Evolutionary conservation across 495 filamentous ascomycete species (phyloP), one percentile per base, ranked within the genome.

Genomic region (Aspergillus avenaceus): DNA sequence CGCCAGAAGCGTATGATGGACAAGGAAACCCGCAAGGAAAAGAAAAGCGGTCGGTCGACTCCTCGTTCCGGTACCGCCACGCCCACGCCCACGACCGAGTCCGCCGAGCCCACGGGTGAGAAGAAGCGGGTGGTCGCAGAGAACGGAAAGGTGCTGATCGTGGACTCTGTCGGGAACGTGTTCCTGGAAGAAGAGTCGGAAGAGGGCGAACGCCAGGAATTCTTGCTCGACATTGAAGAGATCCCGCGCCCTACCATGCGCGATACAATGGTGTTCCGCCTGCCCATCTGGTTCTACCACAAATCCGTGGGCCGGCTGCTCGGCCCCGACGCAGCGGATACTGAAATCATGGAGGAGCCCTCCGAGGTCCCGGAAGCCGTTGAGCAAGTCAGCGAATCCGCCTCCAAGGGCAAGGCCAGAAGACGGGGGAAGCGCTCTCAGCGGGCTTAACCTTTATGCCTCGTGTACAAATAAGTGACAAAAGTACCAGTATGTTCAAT

Each of bases 81-180:
- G 2, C 72, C 70, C 2, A 82, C 78, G 2, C 72, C 77, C 0
- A 64, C 72, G 8, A 73, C 72, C 4, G 78, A 78, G 36, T 38
- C 77, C 51, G 63, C 74, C 46, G 64, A 77, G 64, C 58, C 87
- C 53, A 58, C 78, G 53, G 89, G 90, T 2, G 73, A 86, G 31
- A 88, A 86, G 67, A 92, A 90, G 77, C 72, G 84, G 9, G 87
- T 97, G 16, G 79, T 90, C 22, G 91, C 91, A 2, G 86, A 95
- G 74, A 98, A 98, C 62, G 93, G 93, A 34, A 98, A 98, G 71
- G 77, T 93, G 0, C 66, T 97, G 31, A 86, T 98, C 52, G 93
- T 98, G 6, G 93, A 98, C 68, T 87, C 87, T 0, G 71, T 84
- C 14, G 93, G 93, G 6, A 90, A 95, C 62, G 93, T 98, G 21